Evolutionary conservation across 768 basidiomycete species (phyloP), one percentile per base, ranked within the genome.

Genomic region (Leccinum rimulosum): DNA sequence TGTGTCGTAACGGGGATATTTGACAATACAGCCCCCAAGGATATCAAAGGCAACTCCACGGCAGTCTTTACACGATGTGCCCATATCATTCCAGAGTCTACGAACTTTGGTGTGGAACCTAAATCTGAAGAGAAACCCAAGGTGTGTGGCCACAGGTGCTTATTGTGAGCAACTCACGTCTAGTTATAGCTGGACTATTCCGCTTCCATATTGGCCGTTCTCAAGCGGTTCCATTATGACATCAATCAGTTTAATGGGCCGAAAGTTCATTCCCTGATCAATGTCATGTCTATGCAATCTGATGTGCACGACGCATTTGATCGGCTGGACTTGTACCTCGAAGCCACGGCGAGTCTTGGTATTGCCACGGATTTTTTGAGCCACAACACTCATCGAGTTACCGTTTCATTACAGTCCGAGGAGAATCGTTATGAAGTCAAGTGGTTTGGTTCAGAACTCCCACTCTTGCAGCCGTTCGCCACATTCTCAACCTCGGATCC

Each of bases 251-350:
- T 48, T 12, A 48, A 7, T 9, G 47, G 47, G 3, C 28, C n/a
- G n/a, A 56, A 43, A 3, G 38, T 60, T 31, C 59, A 63, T 49
- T 53, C 56, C 36, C 30, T 60, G n/a, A 50, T 22, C 54, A 60
- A 64, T 14, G 56, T 60, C 49, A 33, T 63, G 0, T 3, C 64
- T 47, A 0, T 63, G 48, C 1, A 40, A 47, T 0, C 0, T 1
- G 0, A 58, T 31, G 15, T 57, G 3, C 56, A 51, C 8, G 61
- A 63, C 0, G 4, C 1, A 14, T 60, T 64, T 54, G 64, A 60
- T 47, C 48, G 35, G 4, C 25, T 63, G 30, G 0, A 15, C 3
- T 27, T 63, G 9, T 63, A 54, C 30, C 56, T 64, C 0, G 61
- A 64, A 54, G 27, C 33, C 49, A 64, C 35, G 15, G 63, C 9